A percentile compares a stretch with the other conserved stretches of the same genome.
These are phyloP conservation scores for Yamadazyma sp. DNA, from an alignment of 805 yeast genomes.

Conservation along the genomic window DNA sequence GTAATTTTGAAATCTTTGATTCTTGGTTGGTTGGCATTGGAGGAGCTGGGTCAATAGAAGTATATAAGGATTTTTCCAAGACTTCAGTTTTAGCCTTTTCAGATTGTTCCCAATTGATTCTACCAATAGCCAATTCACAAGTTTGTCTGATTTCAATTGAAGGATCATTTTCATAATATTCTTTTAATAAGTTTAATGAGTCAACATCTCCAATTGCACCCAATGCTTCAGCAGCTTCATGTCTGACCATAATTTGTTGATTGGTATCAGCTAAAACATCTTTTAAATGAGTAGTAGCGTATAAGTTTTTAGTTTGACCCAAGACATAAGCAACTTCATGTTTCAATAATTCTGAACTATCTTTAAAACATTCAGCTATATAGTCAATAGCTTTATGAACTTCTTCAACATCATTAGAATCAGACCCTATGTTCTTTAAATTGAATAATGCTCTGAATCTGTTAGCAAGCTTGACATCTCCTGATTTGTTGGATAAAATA, in stretches of 20 bases:
- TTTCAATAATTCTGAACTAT: conserved; percentile 83
- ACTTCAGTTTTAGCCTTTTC: conserved; percentile 62
- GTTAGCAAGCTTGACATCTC: conserved; percentile 72
- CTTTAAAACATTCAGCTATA: conserved; percentile 80
- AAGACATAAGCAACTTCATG: conserved; percentile 97
- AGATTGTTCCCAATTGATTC: conserved; percentile 89
- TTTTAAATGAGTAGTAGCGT: conserved; percentile 74
- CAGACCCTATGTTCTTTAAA: conserved; percentile 81
- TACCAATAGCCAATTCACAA: conserved; percentile 93
- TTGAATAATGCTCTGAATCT: conserved; percentile 94
- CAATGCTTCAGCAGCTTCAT: conserved; percentile 98
- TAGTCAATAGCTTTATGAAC: conserved; percentile 73
- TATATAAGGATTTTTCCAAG: conserved; percentile 72
- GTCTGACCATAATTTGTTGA: conserved; percentile 96
- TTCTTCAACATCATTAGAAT: conserved; percentile 48
- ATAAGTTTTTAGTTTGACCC: conserved; percentile 87
- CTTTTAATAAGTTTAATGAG: conserved; percentile 62
- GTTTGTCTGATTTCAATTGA: conserved; percentile 90
- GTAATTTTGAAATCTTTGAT: conserved; percentile 64
- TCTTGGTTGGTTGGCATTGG: conserved; percentile 66
- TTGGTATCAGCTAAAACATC: conserved; percentile 59
- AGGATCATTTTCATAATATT: conserved; percentile 71
- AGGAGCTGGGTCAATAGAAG: conserved; percentile 97
- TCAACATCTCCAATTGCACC: conserved; percentile 90
- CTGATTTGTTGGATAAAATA: conserved; percentile 59